A percentile compares a stretch with the other conserved stretches of the same genome.
These are phyloP conservation scores for Ceratonia siliqua DNA, from an alignment of 306 rosid species.

Conservation along the genomic window DNA sequence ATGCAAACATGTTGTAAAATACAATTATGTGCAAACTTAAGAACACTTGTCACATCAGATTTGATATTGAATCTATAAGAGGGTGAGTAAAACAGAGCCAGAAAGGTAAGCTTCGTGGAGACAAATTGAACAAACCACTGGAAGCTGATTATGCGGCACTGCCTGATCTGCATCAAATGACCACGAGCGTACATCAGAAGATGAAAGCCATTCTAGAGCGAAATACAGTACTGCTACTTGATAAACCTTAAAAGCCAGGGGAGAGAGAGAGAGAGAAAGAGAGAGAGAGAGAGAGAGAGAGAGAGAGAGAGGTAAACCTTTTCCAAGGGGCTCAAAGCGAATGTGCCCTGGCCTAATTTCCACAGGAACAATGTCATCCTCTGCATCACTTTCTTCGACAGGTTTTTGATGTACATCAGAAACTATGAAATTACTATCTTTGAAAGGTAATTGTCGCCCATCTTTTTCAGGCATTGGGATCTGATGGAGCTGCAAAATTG, in stretches of 20 bases:
- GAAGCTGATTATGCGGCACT: conserved; percentile 43
- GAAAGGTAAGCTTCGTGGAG: conserved; percentile 15
- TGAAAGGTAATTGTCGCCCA: conserved; percentile 44
- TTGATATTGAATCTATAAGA: conserved; percentile 10
- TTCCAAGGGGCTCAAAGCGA: conserved; percentile 68
- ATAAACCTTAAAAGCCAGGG: not conserved
- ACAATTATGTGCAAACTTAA: not conserved
- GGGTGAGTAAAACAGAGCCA: conserved; percentile 19
- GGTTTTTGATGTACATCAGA: conserved; percentile 46
- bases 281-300: not conserved
- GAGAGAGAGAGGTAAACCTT: conserved; percentile 50
- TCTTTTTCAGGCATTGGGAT: conserved; percentile 39
- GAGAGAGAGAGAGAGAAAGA: conserved; percentile 8
- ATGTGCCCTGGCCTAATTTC: conserved; percentile 94
- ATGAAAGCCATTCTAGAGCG: conserved; percentile 24
- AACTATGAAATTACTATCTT: conserved; percentile 30
- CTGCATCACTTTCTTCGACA: conserved; percentile 54
- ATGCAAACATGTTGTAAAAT: conserved; percentile 21
- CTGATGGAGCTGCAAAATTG: conserved; percentile 52
- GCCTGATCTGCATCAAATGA: conserved; percentile 58
- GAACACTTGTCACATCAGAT: conserved; percentile 20
- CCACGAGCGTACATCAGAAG: conserved; percentile 39
- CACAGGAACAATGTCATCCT: conserved; percentile 71
- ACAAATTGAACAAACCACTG: conserved; percentile 52
- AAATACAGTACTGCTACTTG: conserved; percentile 7